phyloP scores from a whole-genome alignment of 495 filamentous ascomycete genomes.

The Tetracladium marchalianum region DNA sequence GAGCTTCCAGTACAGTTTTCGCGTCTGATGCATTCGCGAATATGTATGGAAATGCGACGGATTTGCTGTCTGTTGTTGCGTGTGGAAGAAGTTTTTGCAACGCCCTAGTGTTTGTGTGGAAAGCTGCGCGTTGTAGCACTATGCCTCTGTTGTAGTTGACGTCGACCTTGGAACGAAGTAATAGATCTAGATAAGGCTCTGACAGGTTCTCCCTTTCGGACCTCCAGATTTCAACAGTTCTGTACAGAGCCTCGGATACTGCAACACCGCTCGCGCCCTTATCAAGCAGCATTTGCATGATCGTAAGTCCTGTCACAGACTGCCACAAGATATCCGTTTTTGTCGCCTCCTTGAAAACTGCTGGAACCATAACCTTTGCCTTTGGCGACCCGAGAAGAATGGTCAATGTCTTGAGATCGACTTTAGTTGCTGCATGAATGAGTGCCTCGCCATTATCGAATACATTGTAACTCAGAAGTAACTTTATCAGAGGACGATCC shows the following conservation, averaged over 20 bases:
- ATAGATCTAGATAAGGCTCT: background rate
- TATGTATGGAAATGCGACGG: background rate
- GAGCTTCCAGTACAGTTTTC: background rate
- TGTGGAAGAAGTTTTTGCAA: background rate
- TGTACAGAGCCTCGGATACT: background rate
- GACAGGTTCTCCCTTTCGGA: background rate
- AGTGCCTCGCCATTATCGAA: background rate
- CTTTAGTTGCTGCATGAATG: background rate
- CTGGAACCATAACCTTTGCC: background rate
- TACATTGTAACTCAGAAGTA: background rate
- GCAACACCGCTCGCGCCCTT: background rate
- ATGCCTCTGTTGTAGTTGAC: conserved; percentile 2
- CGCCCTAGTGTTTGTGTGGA: background rate
- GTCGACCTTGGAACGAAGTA: background rate
- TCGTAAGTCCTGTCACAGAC: background rate
- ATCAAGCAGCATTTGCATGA: background rate
- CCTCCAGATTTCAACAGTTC: background rate
- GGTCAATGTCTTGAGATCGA: background rate
- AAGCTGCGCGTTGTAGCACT: background rate
- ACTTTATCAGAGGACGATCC: background rate
- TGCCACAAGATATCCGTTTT: background rate
- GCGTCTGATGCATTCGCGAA: background rate
- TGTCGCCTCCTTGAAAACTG: background rate
- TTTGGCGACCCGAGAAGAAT: background rate
- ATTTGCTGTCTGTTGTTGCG: background rate